These are phyloP conservation scores for Lithospermum erythrorhizon DNA, from an alignment of 257 asterid species.

Conservation along the genomic window DNA sequence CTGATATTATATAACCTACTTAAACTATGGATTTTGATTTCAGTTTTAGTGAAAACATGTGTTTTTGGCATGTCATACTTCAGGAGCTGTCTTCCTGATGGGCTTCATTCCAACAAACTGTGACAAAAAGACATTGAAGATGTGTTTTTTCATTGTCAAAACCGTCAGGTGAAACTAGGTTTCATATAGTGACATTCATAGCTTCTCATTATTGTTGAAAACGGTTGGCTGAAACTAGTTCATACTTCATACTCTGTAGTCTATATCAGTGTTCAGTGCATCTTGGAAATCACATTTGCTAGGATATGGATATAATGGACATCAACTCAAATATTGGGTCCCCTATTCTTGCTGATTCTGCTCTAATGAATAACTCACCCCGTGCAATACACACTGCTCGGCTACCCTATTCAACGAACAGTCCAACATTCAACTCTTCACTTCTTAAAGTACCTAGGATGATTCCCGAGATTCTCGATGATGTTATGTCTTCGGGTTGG, in stretches of 20 bases:
- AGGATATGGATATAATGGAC: constrained; percentile 34
- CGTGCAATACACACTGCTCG: constrained; percentile 55
- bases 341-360: constrained; percentile 66
- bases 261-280: neutral
- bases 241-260: neutral
- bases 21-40: neutral
- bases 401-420: constrained; percentile 48
- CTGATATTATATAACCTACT: neutral
- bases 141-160: constrained; percentile 40
- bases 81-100: constrained; percentile 32
- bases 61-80: constrained; percentile 11
- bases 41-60: constrained; percentile 6
- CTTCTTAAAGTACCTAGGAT: constrained; percentile 63
- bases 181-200: neutral
- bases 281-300: neutral
- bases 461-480: constrained; percentile 62
- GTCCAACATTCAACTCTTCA: constrained; percentile 46
- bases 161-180: constrained; percentile 20
- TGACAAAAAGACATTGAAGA: constrained; percentile 24
- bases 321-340: constrained; percentile 57
- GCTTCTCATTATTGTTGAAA: neutral
- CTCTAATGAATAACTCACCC: constrained; percentile 52
- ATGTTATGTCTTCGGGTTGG: constrained; percentile 48
- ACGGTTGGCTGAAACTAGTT: neutral
- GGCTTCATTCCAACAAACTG: constrained; percentile 23